Base-by-base conservation (phyloP, 2,329 filamentous ascomycete genomes). In the Fusarium luffae region DNA sequence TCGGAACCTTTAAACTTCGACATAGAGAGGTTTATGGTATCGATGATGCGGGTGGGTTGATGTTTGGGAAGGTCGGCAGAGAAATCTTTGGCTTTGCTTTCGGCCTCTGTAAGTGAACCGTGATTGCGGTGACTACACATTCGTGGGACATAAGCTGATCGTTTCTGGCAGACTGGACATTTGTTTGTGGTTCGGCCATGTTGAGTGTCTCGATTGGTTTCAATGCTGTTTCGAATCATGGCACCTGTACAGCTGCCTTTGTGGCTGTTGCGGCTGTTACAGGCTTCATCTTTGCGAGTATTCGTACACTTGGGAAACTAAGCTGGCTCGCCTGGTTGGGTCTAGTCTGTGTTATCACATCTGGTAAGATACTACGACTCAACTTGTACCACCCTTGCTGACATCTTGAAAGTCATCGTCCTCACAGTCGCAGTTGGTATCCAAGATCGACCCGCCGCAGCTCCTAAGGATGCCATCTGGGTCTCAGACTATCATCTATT, bases 21-120 rank as follows among this genome's bases (percentile, higher is more conserved):
- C 85, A 88, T 64, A 80, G 80, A 4, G 79, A 84, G 37, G 83
- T 87, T 3, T 87, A 87, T 68, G 81, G 84, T 30, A 85, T 88
- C 56, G 85, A 86, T 54, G 85, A 87, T 65, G 85, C 82, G 1
- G 85, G 84, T 23, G 70, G 69, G 5, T 76, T 86, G 28, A 78
- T 87, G n/a, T 84, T 85, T 68, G 85, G 85, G 14, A 79, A 76
- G 5, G 58, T 80, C 3, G 84, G 85, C 1, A 79, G 79, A 10
- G 82, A 82, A 51, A 55, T 84, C 28, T 78, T 86, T 25, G 80
- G 77, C 7, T 64, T 71, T 18, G 68, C 71, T 12, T 78, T 79
- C 49, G 69, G 75, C 71, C 60, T 84, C 61, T 77, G 79, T 82
- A 54, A 63, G n/a, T n/a, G n/a, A n/a, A n/a, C n/a, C n/a, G n/a